Evolutionary conservation across 805 yeast genomes (phyloP).

Genomic region (Scheffersomyces stipitis): DNA sequence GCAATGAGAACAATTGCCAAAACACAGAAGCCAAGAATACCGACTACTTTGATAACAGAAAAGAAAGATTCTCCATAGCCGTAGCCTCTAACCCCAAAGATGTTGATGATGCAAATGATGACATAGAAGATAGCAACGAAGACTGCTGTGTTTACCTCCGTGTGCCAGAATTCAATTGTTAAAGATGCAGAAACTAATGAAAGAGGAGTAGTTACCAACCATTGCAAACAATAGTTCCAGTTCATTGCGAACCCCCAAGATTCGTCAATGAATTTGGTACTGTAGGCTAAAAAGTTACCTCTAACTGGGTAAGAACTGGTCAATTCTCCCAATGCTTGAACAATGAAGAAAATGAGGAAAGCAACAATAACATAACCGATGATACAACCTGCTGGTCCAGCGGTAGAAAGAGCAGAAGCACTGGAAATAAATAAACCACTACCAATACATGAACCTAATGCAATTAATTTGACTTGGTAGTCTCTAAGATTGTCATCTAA

Average conservation of each 20-base stretch:
- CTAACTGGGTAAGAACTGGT: constrained; percentile 11
- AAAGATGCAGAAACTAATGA: constrained; percentile 14
- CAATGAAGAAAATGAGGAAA: constrained; percentile 9
- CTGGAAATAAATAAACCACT: constrained; percentile 19
- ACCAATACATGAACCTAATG: constrained; percentile 20
- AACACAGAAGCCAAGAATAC: constrained; percentile 26
- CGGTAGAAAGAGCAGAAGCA: constrained; percentile 14
- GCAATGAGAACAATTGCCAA: constrained; percentile 33
- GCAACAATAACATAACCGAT: constrained; percentile 14
- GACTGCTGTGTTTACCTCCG: constrained; percentile 19
- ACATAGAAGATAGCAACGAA: constrained; percentile 28
- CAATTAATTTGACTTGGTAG: constrained; percentile 14
- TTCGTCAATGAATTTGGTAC: constrained; percentile 20
- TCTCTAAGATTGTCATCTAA: constrained; percentile 11
- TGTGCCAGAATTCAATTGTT: constrained; percentile 23
- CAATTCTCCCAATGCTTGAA: constrained; percentile 13
- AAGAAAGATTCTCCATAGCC: constrained; percentile 27
- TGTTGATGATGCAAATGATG: constrained; percentile 19
- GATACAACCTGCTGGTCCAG: constrained; percentile 20
- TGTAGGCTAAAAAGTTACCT: constrained; percentile 12
- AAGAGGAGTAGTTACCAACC: constrained; percentile 11
- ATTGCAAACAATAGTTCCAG: constrained; percentile 17
- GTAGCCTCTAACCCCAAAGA: constrained; percentile 27
- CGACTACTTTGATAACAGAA: constrained; percentile 25
- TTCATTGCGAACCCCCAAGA: constrained; percentile 23